Evolutionary conservation across 192 early-diverging fungal species (phyloP).

Genomic region (Coemansia sp.): DNA sequence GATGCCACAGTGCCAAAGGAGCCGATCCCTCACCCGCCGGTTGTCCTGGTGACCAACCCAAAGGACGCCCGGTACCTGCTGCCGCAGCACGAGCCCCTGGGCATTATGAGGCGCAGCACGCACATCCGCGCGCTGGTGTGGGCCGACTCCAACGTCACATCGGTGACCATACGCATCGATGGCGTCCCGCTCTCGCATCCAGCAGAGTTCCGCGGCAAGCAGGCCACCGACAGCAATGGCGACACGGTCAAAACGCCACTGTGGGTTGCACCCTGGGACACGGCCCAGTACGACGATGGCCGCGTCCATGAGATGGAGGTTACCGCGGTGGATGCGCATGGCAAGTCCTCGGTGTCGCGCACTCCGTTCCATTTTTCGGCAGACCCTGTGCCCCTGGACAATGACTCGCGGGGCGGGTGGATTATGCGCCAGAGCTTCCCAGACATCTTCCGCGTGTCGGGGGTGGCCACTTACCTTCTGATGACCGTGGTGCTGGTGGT

Average conservation of each 20-base stretch:
- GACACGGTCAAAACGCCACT: conserved; percentile 57
- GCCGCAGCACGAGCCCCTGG: conserved; percentile 67
- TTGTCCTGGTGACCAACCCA: conserved; percentile 83
- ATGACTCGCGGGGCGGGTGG: conserved; percentile 69
- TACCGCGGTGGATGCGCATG: conserved; percentile 58
- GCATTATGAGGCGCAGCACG: conserved; percentile 58
- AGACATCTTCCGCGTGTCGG: conserved; percentile 47
- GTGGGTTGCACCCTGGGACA: conserved; percentile 72
- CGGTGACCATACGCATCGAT: conserved; percentile 56
- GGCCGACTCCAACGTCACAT: conserved; percentile 45
- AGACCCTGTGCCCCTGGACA: conserved; percentile 50
- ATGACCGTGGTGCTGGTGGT: conserved; percentile 42
- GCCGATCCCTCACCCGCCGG: conserved; percentile 61
- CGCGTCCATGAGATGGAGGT: conserved; percentile 61
- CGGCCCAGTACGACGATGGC: conserved; percentile 64
- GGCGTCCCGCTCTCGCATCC: conserved; percentile 42
- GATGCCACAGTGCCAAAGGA: not conserved
- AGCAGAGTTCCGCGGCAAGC: conserved; percentile 52
- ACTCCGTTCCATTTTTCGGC: conserved; percentile 71
- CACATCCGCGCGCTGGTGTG: conserved; percentile 79
- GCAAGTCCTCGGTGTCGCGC: conserved; percentile 44
- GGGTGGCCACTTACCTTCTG: conserved; percentile 38
- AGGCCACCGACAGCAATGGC: conserved; percentile 17
- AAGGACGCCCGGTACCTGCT: conserved; percentile 78
- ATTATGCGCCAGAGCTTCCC: conserved; percentile 64